Conservation (phyloP, 108 stramenopile species). For the Nannochloropsis salina region DNA sequence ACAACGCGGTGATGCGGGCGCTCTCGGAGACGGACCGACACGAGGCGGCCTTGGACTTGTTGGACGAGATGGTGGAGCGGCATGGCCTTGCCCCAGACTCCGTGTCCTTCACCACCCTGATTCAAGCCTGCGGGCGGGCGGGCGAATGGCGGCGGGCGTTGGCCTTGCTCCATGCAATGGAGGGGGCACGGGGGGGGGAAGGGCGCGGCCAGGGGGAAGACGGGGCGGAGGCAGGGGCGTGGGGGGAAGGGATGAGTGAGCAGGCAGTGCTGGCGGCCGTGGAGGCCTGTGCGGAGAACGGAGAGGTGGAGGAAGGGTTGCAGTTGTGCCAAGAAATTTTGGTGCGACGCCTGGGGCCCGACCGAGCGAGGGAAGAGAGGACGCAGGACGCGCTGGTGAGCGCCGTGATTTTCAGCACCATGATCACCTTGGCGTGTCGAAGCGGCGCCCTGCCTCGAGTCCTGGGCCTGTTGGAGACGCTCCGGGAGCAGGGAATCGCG, state of each 20-base stretch:
- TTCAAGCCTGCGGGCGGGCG: neutral
- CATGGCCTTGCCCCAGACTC: neutral
- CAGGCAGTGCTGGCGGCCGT: neutral
- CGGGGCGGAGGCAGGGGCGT: neutral
- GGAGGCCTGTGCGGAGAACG: neutral
- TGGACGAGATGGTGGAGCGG: conserved; percentile 9
- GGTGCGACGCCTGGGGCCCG: neutral
- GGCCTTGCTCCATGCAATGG: neutral
- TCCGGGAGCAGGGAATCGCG: neutral
- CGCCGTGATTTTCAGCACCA: neutral
- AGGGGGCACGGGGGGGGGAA: neutral
- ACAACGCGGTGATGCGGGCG: neutral
- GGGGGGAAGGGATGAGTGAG: neutral
- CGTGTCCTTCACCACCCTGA: neutral
- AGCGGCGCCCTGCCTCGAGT: conserved; percentile 24
- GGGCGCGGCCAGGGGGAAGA: neutral
- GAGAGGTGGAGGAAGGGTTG: neutral
- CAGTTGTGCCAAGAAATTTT: conserved; percentile 1
- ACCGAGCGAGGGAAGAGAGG: neutral
- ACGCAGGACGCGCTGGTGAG: neutral
- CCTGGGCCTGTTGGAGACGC: conserved; percentile 20
- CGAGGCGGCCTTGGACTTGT: neutral
- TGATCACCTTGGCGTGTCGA: conserved; percentile 11
- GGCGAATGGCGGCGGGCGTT: neutral
- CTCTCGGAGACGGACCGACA: neutral